A percentile compares a stretch with the other conserved stretches of the same genome.
Conservation (phyloP, 768 basidiomycete genomes). For the Mycena haematopus region DNA sequence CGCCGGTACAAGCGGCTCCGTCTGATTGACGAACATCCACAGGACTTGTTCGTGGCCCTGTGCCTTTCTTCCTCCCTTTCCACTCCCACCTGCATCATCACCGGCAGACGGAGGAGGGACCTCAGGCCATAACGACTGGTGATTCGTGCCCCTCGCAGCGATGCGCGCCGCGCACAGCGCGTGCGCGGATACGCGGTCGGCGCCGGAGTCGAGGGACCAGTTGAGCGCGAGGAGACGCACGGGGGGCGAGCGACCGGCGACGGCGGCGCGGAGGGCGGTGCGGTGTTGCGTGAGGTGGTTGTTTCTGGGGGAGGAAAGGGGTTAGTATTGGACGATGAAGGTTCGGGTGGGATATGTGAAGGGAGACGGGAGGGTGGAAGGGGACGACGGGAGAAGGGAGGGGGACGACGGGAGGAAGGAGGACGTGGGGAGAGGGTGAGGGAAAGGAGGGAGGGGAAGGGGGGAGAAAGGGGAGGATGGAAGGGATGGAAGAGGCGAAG, state of each 20-base stretch:
- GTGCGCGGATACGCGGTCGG: slow-evolving; percentile 46
- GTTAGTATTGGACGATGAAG: background rate
- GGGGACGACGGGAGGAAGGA: background rate
- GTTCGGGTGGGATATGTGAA: too few species aligned
- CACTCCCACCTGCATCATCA: too few species aligned
- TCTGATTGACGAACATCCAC: slow-evolving; percentile 76
- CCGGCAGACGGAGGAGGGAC: too few species aligned
- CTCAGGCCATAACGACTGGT: slow-evolving; percentile 80
- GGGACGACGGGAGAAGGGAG: background rate
- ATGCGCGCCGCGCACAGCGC: slow-evolving; percentile 83
- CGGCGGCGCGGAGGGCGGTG: slow-evolving; percentile 64
- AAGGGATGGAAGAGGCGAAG: too few species aligned
- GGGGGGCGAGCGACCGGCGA: slow-evolving; percentile 50
- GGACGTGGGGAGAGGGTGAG: too few species aligned
- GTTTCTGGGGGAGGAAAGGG: slow-evolving; percentile 57
- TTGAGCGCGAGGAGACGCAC: slow-evolving; percentile 83
- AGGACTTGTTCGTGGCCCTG: slow-evolving; percentile 76
- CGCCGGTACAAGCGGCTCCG: slow-evolving; percentile 62
- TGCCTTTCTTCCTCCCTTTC: slow-evolving; percentile 26
- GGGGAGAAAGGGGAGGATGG: too few species aligned
- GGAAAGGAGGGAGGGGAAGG: too few species aligned
- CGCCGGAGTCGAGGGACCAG: slow-evolving; percentile 49
- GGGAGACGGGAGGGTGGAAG: background rate
- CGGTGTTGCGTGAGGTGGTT: slow-evolving; percentile 89
- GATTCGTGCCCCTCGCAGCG: slow-evolving; percentile 76